phyloP scores from a whole-genome alignment of 805 yeast species.

The Monosporozyma servazzii region DNA sequence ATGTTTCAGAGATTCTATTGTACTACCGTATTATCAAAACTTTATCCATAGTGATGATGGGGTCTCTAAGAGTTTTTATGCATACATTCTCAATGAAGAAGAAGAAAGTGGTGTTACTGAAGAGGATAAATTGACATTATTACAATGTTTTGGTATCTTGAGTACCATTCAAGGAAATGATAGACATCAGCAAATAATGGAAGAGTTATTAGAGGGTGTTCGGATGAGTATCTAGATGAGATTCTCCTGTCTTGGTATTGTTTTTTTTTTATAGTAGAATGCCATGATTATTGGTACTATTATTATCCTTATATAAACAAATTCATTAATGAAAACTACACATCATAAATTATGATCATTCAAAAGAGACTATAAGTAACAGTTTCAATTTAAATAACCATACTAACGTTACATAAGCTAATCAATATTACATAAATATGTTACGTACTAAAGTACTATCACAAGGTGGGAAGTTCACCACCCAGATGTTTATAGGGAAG shows the following conservation, averaged over 20 bases:
- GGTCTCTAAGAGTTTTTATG: constrained; percentile 26
- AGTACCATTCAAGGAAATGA: constrained; percentile 45
- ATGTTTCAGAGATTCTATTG: constrained; percentile 45
- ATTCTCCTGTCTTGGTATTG: neutral
- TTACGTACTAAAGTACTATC: neutral
- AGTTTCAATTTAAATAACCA: neutral
- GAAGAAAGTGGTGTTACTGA: constrained; percentile 36
- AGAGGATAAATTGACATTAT: constrained; percentile 34
- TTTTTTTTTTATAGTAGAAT: neutral
- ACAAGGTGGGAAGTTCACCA: neutral
- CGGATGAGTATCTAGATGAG: constrained; percentile 26
- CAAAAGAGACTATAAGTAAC: neutral
- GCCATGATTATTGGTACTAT: neutral
- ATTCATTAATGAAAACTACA: neutral
- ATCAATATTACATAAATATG: neutral
- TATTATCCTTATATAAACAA: neutral
- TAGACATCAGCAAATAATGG: constrained; percentile 50
- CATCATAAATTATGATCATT: neutral
- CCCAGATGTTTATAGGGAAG: constrained; percentile 1
- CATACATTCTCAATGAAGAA: constrained; percentile 28
- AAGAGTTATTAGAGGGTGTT: constrained; percentile 36
- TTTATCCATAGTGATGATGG: constrained; percentile 29
- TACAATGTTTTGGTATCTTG: constrained; percentile 56
- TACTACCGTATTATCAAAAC: constrained; percentile 44
- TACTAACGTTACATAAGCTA: neutral